Evolutionary conservation across 1,139 yeast species (phyloP), one percentile per base, ranked within the genome.

Genomic region (Debaryomyces sp.): DNA sequence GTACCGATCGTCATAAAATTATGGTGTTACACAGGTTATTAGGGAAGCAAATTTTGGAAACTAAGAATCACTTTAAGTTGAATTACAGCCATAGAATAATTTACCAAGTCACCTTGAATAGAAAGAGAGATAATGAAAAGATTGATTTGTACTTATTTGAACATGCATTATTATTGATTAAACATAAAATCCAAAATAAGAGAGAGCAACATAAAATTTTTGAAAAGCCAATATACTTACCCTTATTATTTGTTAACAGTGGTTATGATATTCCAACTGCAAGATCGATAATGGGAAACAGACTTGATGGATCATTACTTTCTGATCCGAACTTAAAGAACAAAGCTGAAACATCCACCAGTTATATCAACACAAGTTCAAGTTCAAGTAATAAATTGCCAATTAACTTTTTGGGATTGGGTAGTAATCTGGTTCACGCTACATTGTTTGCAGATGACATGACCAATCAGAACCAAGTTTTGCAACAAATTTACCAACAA

Each of bases 191-290:
- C 29, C 91, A 89, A 52, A 91, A 90, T 64, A 92, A 94, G 65
- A 81, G 96, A 58, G 98, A 94, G 59, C 96, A 88, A 54, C 87
- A 88, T 60, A 89, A 91, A 62, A 97, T 94, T 13, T 89, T 87
- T 67, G 95, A 95, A 60, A 82, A 91, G 64, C 99, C 99, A 6
- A 89, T 95, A 44, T 97, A 96, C 41, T 74, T 94, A 48, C 97
- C 96, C 35, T 73, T 94, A 49, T 72, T 95, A 51, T 87, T 85
- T 60, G 82, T 85, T 15, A 83, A 91, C 39, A 81, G 91, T 50
- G 85, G 88, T 1, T 92, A 87, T 61, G 96, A 89, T 52, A 80
- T 86, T 54, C 92, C 94, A 8, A 76, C 83, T 3, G 66, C 83
- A 52, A 76, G 82, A 57, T 77, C 82, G 41, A 70, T 79, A 8